Base-by-base conservation (phyloP, 805 yeast genomes). In the Spathaspora hagerdaliae region DNA sequence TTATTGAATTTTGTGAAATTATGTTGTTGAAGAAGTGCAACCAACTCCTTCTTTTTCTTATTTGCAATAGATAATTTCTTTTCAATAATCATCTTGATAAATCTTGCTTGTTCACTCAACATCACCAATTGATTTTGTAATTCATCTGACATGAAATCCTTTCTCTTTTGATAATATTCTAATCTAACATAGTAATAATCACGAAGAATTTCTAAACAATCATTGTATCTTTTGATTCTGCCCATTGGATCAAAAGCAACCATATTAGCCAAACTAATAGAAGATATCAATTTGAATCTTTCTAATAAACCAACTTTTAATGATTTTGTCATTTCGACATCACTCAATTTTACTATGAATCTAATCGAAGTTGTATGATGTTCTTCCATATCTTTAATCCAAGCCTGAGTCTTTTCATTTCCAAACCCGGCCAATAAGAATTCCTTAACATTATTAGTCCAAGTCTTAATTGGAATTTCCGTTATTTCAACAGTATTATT, bases 381-480 rank as follows among this genome's bases (percentile, higher is more conserved):
- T 60, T 94, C 99, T 54, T 85, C 89, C 83, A 91, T 80, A 64
- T 92, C 97, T 54, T 88, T 91, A 50, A 92, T 89, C 96, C 97
- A 92, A 24, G 90, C 80, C 47, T 75, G 75, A 13, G 65, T 69
- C 58, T 85, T 89, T 32, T 90, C 96, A 43, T 73, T 77, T n/a
- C 91, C 91, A 51, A 88, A 69, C 24, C 91, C 95, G 45, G 79
- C 77, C 49, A 87, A 67, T 53, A 94, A 70, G 55, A 78, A 87
- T 59, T 91, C 97, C 64, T 92, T 94, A 77, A 92, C 82, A 39
- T 83, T 85, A 45, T 86, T 78, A 2, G 96, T 94, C 99, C 99
- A 94, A 60, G 87, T 82, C 51, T 85, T 85, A 10, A 91, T 85
- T 3, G 99, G 99, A 41, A 94, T 71, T 64, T 94, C 99, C 5